Conservation (phyloP, 768 basidiomycete genomes). For the Leccinum variicolor region DNA sequence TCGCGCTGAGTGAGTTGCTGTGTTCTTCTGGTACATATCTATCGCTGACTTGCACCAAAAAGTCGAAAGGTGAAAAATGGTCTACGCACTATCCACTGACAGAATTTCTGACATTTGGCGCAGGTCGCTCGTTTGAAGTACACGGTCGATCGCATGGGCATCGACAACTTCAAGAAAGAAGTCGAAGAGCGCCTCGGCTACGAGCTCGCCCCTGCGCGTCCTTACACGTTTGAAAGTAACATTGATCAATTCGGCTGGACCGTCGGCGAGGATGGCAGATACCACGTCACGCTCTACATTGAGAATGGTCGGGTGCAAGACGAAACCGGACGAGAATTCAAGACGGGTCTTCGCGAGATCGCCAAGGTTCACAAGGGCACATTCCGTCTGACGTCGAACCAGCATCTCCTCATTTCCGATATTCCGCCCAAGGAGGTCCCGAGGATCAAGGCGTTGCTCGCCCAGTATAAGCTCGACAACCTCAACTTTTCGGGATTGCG, state of each 20-base stretch:
- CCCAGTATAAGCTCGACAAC: slow-evolving; percentile 89
- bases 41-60: slow-evolving; percentile 3
- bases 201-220: slow-evolving; percentile 64
- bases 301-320: slow-evolving; percentile 99
- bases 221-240: slow-evolving; percentile 83
- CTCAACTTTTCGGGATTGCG: slow-evolving; percentile 74
- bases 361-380: slow-evolving; percentile 92
- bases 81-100: background rate
- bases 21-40: background rate
- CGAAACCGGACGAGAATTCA: slow-evolving; percentile 86
- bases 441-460: slow-evolving; percentile 73
- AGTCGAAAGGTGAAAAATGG: slow-evolving; percentile 54
- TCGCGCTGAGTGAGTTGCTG: slow-evolving; percentile 72
- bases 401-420: slow-evolving; percentile 88
- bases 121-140: slow-evolving; percentile 92
- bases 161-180: slow-evolving; percentile 81
- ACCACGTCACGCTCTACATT: slow-evolving; percentile 92
- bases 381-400: slow-evolving; percentile 93
- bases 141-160: slow-evolving; percentile 93
- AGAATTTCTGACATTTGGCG: slow-evolving; percentile 9
- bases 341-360: slow-evolving; percentile 88
- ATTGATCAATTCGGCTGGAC: slow-evolving; percentile 95
- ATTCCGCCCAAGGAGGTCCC: slow-evolving; percentile 70
- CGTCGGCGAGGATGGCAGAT: slow-evolving; percentile 79
- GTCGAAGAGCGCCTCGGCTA: slow-evolving; percentile 90